These are phyloP conservation scores for Setaria italica DNA, from an alignment of 202 grass and related monocot species.

Conservation along the genomic window DNA sequence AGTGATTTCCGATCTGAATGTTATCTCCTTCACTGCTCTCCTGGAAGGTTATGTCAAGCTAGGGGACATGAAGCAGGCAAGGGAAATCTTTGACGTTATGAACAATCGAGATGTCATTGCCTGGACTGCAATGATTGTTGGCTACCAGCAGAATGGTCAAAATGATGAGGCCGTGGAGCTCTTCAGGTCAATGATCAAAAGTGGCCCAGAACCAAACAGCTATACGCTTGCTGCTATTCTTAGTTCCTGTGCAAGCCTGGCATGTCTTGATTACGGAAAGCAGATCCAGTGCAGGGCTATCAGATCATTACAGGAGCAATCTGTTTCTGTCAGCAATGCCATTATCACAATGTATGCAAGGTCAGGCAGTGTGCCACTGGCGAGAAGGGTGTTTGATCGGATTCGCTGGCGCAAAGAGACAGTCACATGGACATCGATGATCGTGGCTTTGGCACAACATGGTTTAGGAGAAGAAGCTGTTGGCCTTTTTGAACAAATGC, in stretches of 20 bases:
- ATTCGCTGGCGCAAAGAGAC: conserved; percentile 59
- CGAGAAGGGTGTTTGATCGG: conserved; percentile 64
- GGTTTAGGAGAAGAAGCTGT: conserved; percentile 72
- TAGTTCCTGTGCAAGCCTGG: conserved; percentile 66
- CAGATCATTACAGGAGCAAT: conserved; percentile 59
- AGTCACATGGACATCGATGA: conserved; percentile 82
- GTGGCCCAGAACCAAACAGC: conserved; percentile 72
- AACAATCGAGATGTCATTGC: conserved; percentile 76
- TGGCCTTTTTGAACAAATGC: conserved; percentile 80
- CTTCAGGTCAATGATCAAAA: conserved; percentile 73
- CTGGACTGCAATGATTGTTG: conserved; percentile 95
- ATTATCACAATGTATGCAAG: conserved; percentile 73
- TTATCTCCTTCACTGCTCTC: conserved; percentile 88
- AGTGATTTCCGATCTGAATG: conserved; percentile 55
- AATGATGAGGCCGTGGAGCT: conserved; percentile 72
- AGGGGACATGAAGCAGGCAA: conserved; percentile 62
- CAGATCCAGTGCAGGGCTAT: conserved; percentile 81
- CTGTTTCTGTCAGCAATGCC: conserved; percentile 72
- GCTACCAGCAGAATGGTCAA: conserved; percentile 77
- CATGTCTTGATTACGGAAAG: conserved; percentile 71
- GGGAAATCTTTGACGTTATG: conserved; percentile 78
- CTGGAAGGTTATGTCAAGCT: conserved; percentile 86
- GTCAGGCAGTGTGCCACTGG: conserved; percentile 65
- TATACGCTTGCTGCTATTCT: conserved; percentile 79
- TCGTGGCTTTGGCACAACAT: conserved; percentile 78